Percentiles rank a stretch among this genome's conserved stretches.
phyloP scores from a whole-genome alignment of 306 rosid genomes.

The Ormosia emarginata region DNA sequence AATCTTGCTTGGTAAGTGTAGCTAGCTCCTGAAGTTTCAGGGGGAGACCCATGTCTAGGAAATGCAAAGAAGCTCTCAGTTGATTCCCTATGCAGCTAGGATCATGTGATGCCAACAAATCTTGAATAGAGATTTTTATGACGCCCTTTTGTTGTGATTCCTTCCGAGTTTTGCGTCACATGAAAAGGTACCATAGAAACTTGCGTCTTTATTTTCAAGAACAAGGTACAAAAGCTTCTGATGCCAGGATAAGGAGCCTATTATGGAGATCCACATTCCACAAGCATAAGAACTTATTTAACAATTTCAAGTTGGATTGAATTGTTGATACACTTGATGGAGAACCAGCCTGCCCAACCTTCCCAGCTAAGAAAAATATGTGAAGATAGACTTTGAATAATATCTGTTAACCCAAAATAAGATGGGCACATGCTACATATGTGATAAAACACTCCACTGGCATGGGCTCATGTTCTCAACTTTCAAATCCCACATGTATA shows the following conservation, averaged over 20 bases:
- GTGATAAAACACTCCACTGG: neutral
- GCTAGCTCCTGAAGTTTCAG: slow-evolving; percentile 38
- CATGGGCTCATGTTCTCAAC: neutral
- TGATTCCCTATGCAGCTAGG: slow-evolving; percentile 42
- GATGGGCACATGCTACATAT: neutral
- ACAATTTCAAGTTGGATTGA: slow-evolving; percentile 22
- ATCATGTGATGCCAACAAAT: slow-evolving; percentile 1
- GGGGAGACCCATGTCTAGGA: slow-evolving; percentile 47
- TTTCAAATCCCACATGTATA: neutral
- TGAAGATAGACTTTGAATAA: neutral
- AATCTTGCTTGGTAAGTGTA: slow-evolving; percentile 39
- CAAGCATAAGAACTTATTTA: neutral
- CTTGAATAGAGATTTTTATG: neutral
- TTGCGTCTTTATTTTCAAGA: neutral
- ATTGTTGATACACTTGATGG: slow-evolving; percentile 35
- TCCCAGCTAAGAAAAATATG: slow-evolving; percentile 15
- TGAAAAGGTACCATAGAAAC: neutral
- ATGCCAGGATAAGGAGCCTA: neutral
- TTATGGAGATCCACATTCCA: slow-evolving; percentile 32
- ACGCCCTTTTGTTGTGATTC: neutral
- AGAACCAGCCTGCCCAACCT: slow-evolving; percentile 24
- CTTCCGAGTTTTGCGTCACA: neutral
- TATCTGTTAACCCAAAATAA: neutral
- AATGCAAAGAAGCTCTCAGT: slow-evolving; percentile 41
- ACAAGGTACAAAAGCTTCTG: neutral